Percentiles rank a stretch among this genome's conserved stretches.
Evolutionary conservation across 192 early-diverging fungal genomes (phyloP).

Genomic region (Coemansia sp.): DNA sequence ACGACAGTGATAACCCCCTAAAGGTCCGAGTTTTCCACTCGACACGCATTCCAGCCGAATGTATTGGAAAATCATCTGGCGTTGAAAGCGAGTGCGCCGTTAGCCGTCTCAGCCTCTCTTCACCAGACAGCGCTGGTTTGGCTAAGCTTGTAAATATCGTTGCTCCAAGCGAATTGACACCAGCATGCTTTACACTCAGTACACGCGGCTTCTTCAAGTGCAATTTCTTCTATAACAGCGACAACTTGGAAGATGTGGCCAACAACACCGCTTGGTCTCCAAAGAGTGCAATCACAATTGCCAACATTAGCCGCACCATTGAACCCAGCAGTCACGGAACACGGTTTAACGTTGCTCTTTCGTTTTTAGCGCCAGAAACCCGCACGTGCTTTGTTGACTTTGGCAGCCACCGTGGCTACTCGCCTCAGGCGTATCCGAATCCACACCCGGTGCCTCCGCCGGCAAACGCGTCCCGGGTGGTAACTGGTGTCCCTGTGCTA

Average conservation of each 20-base stretch:
- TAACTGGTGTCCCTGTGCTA: not conserved
- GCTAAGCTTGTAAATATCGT: constrained; percentile 18
- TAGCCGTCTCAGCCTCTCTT: constrained; percentile 29
- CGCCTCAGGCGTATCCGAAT: constrained; percentile 46
- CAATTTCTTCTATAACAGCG: constrained; percentile 7
- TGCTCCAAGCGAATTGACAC: constrained; percentile 3
- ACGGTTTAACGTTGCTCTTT: constrained; percentile 31
- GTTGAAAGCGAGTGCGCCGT: constrained; percentile 8
- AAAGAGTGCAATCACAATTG: constrained; percentile 36
- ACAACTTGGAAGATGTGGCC: not conserved
- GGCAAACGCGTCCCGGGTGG: not conserved
- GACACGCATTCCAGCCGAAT: constrained; percentile 24
- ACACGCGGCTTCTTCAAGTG: constrained; percentile 43
- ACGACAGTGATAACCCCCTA: constrained; percentile 13
- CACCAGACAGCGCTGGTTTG: constrained; percentile 47
- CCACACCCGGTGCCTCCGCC: constrained; percentile 37
- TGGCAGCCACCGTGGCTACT: constrained; percentile 37
- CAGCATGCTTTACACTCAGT: constrained; percentile 34
- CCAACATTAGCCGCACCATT: constrained; percentile 18
- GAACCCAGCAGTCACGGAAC: constrained; percentile 18
- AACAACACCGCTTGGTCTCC: constrained; percentile 18
- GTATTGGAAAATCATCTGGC: not conserved
- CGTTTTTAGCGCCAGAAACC: constrained; percentile 42
- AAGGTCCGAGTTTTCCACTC: constrained; percentile 42
- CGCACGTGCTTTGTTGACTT: constrained; percentile 54